phyloP scores from a whole-genome alignment of 2,329 filamentous ascomycete species.

The Penicillium sp. region DNA sequence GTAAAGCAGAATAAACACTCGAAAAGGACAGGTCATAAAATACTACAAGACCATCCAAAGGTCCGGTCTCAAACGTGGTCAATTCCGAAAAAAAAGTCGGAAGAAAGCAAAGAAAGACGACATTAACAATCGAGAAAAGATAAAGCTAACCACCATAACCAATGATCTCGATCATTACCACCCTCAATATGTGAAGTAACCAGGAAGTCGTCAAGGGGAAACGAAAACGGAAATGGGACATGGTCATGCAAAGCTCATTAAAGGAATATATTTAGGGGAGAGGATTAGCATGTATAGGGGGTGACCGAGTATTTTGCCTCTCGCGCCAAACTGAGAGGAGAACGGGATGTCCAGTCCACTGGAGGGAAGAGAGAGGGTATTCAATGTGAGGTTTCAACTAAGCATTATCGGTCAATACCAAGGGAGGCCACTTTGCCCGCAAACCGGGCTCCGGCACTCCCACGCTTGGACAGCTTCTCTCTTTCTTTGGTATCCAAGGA shows the following conservation, averaged over 20 bases:
- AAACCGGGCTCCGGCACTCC: slow-evolving; percentile 74
- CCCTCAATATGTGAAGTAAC: slow-evolving; percentile 11
- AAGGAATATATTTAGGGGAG: slow-evolving; percentile 20
- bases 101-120: not conserved
- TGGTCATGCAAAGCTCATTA: slow-evolving; percentile 28
- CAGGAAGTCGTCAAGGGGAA: slow-evolving; percentile 16
- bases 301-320: not conserved
- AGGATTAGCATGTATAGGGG: not conserved
- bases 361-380: not conserved
- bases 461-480: slow-evolving; percentile 75
- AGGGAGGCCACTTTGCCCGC: slow-evolving; percentile 51
- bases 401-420: slow-evolving; percentile 42
- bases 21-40: not conserved
- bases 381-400: too few relatives aligned
- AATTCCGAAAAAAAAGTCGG: not conserved
- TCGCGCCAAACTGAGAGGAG: not conserved
- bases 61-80: not conserved
- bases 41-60: not conserved
- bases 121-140: not conserved
- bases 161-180: not conserved
- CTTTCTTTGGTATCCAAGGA: slow-evolving; percentile 54
- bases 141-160: not conserved
- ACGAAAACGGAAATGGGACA: not conserved
- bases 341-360: not conserved
- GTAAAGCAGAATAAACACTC: not conserved